Percentiles rank a stretch among this genome's conserved stretches.
Conservation (phyloP, 768 basidiomycete genomes). For the Guyanaporus albipodus region DNA sequence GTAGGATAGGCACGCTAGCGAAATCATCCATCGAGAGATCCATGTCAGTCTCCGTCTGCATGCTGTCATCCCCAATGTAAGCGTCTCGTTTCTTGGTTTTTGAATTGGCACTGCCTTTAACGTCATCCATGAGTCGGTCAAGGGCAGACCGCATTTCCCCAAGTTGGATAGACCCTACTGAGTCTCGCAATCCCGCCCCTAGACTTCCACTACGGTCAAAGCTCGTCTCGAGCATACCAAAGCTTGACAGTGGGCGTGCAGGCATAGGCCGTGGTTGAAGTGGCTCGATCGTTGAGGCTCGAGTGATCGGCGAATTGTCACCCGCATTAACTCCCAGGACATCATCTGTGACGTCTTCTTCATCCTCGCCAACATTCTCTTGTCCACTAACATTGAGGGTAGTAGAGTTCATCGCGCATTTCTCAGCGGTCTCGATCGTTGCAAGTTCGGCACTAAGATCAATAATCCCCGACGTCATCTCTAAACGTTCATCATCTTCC, state of each 20-base stretch:
- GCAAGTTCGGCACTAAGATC: conserved; percentile 48
- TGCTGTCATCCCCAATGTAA: conserved; percentile 26
- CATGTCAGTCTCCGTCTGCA: conserved; percentile 32
- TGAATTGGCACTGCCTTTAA: conserved; percentile 31
- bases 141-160: conserved; percentile 71
- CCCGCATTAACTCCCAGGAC: not conserved
- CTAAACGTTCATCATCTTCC: conserved; percentile 35
- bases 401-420: conserved; percentile 28
- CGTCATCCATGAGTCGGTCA: conserved; percentile 70
- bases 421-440: conserved; percentile 46
- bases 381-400: not conserved
- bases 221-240: conserved; percentile 20
- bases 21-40: conserved; percentile 25
- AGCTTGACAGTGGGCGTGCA: conserved; percentile 11
- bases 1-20: conserved; percentile 17
- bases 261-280: conserved; percentile 9
- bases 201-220: conserved; percentile 23
- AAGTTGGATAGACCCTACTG: conserved; percentile 51
- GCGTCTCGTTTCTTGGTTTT: conserved; percentile 21
- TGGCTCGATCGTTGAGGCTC: not conserved
- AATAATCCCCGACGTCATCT: conserved; percentile 34
- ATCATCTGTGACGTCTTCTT: not conserved
- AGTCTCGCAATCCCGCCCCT: conserved; percentile 32
- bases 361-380: not conserved
- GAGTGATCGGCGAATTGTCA: not conserved